These are phyloP conservation scores for Elymus sibiricus DNA, from an alignment of 176 grass and related monocot genomes.

Conservation along the genomic window DNA sequence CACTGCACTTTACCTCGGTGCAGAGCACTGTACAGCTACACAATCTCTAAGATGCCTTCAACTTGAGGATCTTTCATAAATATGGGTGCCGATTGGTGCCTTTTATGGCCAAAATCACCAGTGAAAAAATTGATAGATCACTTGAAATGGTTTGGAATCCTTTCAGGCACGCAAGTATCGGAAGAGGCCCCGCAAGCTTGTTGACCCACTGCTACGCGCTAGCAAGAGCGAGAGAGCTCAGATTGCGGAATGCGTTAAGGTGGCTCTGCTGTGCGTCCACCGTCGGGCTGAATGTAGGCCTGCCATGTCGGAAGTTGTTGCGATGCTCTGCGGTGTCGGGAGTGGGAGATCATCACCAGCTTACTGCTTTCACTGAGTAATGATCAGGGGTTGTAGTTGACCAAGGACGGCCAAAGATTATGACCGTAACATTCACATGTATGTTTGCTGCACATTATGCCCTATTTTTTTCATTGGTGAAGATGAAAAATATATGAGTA, in stretches of 20 bases:
- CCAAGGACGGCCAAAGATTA: neutral
- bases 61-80: neutral
- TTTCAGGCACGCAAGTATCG: constrained; percentile 7
- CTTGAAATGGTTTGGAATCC: neutral
- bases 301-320: constrained; percentile 27
- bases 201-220: constrained; percentile 1
- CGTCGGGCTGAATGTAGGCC: neutral
- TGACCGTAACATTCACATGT: neutral
- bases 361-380: neutral
- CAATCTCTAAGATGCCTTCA: neutral
- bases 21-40: neutral
- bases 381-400: neutral
- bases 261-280: neutral
- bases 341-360: neutral
- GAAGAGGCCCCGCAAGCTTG: neutral
- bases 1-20: neutral
- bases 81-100: too few species aligned
- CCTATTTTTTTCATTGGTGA: too few species aligned
- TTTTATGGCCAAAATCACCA: neutral
- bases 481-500: too few species aligned
- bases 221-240: neutral
- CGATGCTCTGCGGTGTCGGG: neutral
- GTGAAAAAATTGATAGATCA: neutral
- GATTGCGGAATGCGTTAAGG: constrained; percentile 7
- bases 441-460: too few species aligned